Evolutionary conservation across 495 filamentous ascomycete genomes (phyloP).

Genomic region (Xylaria cubensis): DNA sequence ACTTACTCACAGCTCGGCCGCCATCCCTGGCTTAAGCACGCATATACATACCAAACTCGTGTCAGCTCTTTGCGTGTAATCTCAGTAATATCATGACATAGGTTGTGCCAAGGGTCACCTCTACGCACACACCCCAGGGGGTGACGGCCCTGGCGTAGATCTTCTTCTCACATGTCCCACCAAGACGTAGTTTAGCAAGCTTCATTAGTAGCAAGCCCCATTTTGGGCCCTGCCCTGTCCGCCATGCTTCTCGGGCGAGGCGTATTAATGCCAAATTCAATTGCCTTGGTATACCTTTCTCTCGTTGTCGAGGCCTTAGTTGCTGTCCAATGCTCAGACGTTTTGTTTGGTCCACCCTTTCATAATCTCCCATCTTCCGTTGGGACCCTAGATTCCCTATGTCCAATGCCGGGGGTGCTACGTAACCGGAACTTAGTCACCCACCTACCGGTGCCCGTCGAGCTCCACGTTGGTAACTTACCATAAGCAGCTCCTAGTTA

Average conservation of each 20-base stretch:
- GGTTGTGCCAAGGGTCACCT: slow-evolving; percentile 8
- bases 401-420: slow-evolving; percentile 22
- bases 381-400: slow-evolving; percentile 18
- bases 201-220: slow-evolving; percentile 21
- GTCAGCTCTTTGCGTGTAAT: slow-evolving; percentile 20
- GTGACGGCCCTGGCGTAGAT: slow-evolving; percentile 21
- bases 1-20: neutral
- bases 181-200: slow-evolving; percentile 25
- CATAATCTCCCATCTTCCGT: slow-evolving; percentile 29
- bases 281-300: slow-evolving; percentile 16
- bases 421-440: slow-evolving; percentile 25
- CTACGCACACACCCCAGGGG: neutral
- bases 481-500: slow-evolving; percentile 19
- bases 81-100: slow-evolving; percentile 25
- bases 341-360: slow-evolving; percentile 24
- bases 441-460: slow-evolving; percentile 19
- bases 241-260: slow-evolving; percentile 17
- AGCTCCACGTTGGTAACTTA: slow-evolving; percentile 25
- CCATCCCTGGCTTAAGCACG: neutral
- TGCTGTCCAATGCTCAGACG: slow-evolving; percentile 26
- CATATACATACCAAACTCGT: slow-evolving; percentile 13
- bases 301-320: slow-evolving; percentile 17
- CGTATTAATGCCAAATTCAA: slow-evolving; percentile 24
- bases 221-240: slow-evolving; percentile 23
- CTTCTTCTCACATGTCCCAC: slow-evolving; percentile 28